Evolutionary conservation across 768 basidiomycete genomes (phyloP), one percentile per base, ranked within the genome.

Genomic region (Amanita thiersii): DNA sequence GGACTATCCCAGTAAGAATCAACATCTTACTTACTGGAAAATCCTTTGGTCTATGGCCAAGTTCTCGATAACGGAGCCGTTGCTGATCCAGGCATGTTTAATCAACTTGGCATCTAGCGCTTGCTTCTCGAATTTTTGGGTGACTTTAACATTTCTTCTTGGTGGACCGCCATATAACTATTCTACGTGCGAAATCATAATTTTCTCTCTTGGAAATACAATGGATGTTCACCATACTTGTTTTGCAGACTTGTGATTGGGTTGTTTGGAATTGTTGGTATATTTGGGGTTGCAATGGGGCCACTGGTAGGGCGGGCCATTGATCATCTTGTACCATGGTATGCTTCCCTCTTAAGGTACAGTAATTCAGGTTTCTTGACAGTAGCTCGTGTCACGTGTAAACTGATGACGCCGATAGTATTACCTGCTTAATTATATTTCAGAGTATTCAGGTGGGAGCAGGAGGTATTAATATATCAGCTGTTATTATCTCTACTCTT

Each of bases 1-100:
- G 1, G 88, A 93, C 58, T 90, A 85, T 52, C 89, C 87, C 1
- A 73, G 81, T 9, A 89, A 85, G 56, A 82, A 84, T 53, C 58
- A 53, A 15, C 61, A 73, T 34, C 40, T 87, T 47, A 74, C 76
- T 2, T 91, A 91, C 59, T 68, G 65, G 49, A 60, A 77, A 12
- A 81, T 90, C 34, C 59, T 87, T 23, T 75, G 66, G 58, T 81
- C 80, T 6, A 91, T 91, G 89, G 79, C 65, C 4, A 82, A 79
- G 56, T 84, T 79, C 50, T 65, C 78, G 0, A 67, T 81, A 26
- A 91, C 83, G 0, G 86, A 92, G 57, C 89, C 90, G 0, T 61
- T 82, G 15, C 62, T 93, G 21, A 69, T 89, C 7, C 89, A 92
- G 56, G 64, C 69, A 2, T 65, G 70, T 46, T 57, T 86, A 47